Percentiles rank a stretch among this genome's conserved stretches.
Evolutionary conservation across 331 rosid genomes (phyloP).

Genomic region (Stylosanthes scabra): DNA sequence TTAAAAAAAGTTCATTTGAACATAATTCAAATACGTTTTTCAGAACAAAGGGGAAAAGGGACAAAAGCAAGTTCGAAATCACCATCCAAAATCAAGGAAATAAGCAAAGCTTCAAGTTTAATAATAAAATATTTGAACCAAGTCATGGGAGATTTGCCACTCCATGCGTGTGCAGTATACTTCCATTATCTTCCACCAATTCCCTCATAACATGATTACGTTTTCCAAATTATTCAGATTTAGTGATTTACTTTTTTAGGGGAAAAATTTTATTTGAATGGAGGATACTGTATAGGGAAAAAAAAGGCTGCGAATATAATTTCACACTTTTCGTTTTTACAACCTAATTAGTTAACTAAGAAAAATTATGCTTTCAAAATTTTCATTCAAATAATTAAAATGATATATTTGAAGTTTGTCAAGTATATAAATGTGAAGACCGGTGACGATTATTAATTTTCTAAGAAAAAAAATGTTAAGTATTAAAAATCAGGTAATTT

Average conservation of each 20-base stretch:
- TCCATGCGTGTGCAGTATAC: not conserved
- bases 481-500: not conserved
- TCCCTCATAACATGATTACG: not conserved
- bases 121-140: constrained; percentile 22
- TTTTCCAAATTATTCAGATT: not conserved
- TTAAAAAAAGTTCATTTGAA: not conserved
- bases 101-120: not conserved
- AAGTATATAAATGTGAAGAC: too few species aligned
- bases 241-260: not conserved
- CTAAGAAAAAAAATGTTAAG: too few species aligned
- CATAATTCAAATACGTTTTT: not conserved
- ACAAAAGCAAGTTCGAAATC: not conserved
- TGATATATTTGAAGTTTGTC: too few species aligned
- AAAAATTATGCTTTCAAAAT: too few species aligned
- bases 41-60: not conserved
- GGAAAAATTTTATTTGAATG: not conserved
- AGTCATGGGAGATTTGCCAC: constrained; percentile 27
- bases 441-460: too few species aligned
- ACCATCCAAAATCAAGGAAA: not conserved
- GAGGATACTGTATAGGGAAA: too few species aligned
- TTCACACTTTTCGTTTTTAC: too few species aligned
- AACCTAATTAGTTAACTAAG: too few species aligned
- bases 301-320: too few species aligned
- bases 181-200: constrained; percentile 2
- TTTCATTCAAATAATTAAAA: too few species aligned